Evolutionary conservation across 805 yeast species (phyloP), one percentile per base, ranked within the genome.

Genomic region (Candida xiaguanensis): DNA sequence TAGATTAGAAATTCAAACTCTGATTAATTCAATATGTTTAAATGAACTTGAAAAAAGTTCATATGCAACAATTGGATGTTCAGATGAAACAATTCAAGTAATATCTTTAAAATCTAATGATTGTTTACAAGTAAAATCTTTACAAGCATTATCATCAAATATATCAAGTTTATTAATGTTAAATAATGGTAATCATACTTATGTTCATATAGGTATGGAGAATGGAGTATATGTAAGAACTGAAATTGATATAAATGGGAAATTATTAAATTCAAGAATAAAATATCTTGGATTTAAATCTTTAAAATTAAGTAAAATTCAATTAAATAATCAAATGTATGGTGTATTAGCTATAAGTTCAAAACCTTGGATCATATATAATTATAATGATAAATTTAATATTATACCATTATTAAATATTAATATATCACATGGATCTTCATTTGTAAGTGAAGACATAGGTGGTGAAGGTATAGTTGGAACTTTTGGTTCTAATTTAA

Each of bases 181-280:
- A 13, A 28, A 50, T 40, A 22, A 5, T 26, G 19, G 45, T 40
- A 26, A 43, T 44, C 31, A 24, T 34, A 43, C 64, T 3, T 70
- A 63, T 42, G 70, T 85, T 8, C 95, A 89, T 58, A 74, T 88
- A 36, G 97, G 97, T 1, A 70, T 89, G 69, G 73, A 64, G n/a
- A 86, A 80, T 56, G 98, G 98, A 15, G 77, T 90, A 1, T 87
- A 83, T 60, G 80, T 81, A 2, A 65, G 82, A 13, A 75, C 87
- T 0, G 60, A 65, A 5, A 49, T 89, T 27, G 87, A 85, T 51
- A 50, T 63, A 4, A 67, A 82, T 3, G 96, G 95, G 3, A 55
- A 53, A 3, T 70, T 77, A 15, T 63, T 75, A 1, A 82, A 83
- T 46, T 76, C 88, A 1, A 68, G 83, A 49, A 77, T 79, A 13